Conservation (phyloP, 1,284 basidiomycete genomes). For the Irpex sp. region DNA sequence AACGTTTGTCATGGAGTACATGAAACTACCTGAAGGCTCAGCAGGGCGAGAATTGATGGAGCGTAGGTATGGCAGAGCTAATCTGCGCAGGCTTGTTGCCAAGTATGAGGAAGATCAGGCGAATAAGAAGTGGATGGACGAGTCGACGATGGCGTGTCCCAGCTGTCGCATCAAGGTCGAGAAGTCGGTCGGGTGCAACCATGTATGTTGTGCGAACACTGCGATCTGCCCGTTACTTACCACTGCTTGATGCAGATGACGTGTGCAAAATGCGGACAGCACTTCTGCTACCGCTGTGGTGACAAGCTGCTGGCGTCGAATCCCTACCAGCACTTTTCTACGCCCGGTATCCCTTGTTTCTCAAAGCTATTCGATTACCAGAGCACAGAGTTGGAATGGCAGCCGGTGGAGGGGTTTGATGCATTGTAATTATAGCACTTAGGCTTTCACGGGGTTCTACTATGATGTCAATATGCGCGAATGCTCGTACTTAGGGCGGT, state of each 20-base stretch:
- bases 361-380: conserved; percentile 63
- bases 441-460: not conserved
- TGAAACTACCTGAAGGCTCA: conserved; percentile 49
- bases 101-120: conserved; percentile 63
- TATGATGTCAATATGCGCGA: not conserved
- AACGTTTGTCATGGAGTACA: conserved; percentile 59
- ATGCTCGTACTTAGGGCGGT: not conserved
- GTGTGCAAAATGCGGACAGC: conserved; percentile 61
- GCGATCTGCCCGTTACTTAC: conserved; percentile 9
- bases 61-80: conserved; percentile 54
- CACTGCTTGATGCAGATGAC: conserved; percentile 53
- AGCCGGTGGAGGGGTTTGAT: conserved; percentile 46
- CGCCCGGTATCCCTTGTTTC: conserved; percentile 51
- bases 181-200: conserved; percentile 74
- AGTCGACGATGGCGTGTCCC: conserved; percentile 66
- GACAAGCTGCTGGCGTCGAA: conserved; percentile 41
- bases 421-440: conserved; percentile 11
- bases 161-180: conserved; percentile 68
- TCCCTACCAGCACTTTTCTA: conserved; percentile 72
- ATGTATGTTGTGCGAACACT: conserved; percentile 38
- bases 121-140: conserved; percentile 61
- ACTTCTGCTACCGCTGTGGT: conserved; percentile 81
- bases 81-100: conserved; percentile 52
- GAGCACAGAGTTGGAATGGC: conserved; percentile 42
- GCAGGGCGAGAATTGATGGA: conserved; percentile 49